Base-by-base conservation (phyloP, 805 yeast species). In the Barnettozyma botsteinii region DNA sequence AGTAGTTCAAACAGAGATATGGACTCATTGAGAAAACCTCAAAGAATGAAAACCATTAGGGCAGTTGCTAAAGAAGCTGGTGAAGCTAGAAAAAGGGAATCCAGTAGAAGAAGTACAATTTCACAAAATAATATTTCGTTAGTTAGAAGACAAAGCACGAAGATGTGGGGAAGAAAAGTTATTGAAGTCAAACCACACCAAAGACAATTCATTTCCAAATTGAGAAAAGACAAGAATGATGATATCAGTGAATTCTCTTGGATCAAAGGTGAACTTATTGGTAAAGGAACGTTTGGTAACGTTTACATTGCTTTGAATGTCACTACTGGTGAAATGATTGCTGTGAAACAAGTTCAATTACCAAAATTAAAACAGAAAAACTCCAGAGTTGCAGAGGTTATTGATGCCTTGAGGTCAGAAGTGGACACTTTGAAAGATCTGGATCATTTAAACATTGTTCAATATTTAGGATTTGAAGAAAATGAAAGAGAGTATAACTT, bases 301-400 rank as follows among this genome's bases (percentile, higher is more conserved):
- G 99, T 93, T 1, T 91, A 73, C 56, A 68, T 93, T 41, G 97
- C 96, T 1, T 70, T 93, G 55, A 93, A 93, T 60, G 89, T 88
- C 14, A 93, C 98, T 1, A 87, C 96, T 0, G 98, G 98, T 40
- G 99, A 93, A 55, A 88, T 93, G 95, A 83, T 93, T 66, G 99
- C 99, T 0, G 98, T 93, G 3, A 93, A 93, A 57, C 98, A 93
- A 61, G 96, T 91, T 3, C 80, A 74, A 31, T 81, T 82, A 11
- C 80, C 85, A 1, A 60, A 64, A 40, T 55, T 69, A 25, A 37
- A 24, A 6, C 51, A 64, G 15, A 59, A 61, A 31, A 66, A 69
- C 35, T 66, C 69, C 19, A 71, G 73, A 37, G 64, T 70, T 3
- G 60, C 65, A 21, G 88, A 77, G 41, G 85, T 82, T 2, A 73